A percentile compares a stretch with the other conserved stretches of the same genome.
These are phyloP conservation scores for Setaria viridis DNA, from an alignment of 202 grass and related monocot genomes.

Conservation along the genomic window DNA sequence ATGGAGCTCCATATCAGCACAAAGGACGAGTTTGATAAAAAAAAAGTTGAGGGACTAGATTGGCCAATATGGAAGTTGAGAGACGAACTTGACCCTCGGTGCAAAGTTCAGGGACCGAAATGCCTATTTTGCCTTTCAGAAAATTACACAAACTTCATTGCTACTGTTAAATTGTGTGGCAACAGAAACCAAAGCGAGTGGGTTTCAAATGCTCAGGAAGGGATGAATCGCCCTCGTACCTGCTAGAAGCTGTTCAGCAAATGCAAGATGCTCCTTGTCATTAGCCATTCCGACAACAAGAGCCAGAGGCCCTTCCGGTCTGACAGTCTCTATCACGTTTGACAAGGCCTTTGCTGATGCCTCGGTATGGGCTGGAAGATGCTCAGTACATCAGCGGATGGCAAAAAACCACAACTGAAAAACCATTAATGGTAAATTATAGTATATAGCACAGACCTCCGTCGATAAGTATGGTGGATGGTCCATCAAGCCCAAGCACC, in stretches of 20 bases:
- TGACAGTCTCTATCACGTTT: conserved; percentile 59
- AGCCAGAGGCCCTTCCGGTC: conserved; percentile 59
- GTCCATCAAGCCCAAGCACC: conserved; percentile 52
- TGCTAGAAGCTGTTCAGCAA: conserved; percentile 76
- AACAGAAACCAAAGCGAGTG: neutral
- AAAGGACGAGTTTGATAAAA: too few species aligned
- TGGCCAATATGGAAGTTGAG: too few species aligned
- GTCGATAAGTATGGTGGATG: conserved; percentile 59
- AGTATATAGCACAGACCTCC: conserved; percentile 53
- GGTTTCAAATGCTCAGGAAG: neutral
- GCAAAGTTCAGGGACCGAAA: too few species aligned
- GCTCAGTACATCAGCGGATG: conserved; percentile 27
- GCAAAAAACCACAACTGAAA: neutral
- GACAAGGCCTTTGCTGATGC: conserved; percentile 84
- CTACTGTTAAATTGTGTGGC: neutral
- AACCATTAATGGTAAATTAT: neutral
- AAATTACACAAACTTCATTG: neutral
- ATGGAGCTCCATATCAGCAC: too few species aligned
- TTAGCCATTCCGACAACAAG: conserved; percentile 84
- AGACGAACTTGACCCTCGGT: too few species aligned
- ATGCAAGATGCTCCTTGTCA: conserved; percentile 86
- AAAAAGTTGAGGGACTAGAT: too few species aligned
- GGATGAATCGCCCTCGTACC: conserved; percentile 52
- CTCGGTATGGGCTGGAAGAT: conserved; percentile 79
- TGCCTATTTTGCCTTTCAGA: too few species aligned